A percentile compares a stretch with the other conserved stretches of the same genome.
phyloP scores from a whole-genome alignment of 495 filamentous ascomycete species.

The Xylaria acuta region DNA sequence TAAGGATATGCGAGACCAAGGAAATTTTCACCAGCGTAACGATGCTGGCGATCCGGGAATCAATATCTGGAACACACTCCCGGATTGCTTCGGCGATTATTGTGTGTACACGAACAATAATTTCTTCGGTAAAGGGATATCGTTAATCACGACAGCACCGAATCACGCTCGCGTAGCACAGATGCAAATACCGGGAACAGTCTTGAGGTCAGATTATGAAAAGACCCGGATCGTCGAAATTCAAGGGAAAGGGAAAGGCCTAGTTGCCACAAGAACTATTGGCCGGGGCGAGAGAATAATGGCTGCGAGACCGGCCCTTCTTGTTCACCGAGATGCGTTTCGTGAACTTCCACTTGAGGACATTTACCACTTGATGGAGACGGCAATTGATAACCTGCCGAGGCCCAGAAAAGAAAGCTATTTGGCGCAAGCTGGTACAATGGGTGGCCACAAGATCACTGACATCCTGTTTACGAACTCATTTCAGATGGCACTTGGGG shows the following conservation, averaged over 20 bases:
- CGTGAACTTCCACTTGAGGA: conserved; percentile 34
- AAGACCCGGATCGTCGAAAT: conserved; percentile 30
- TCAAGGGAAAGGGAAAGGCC: conserved; percentile 37
- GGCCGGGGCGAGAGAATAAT: conserved; percentile 39
- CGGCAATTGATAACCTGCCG: conserved; percentile 41
- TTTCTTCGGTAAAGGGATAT: conserved; percentile 38
- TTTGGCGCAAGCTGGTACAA: conserved; percentile 18
- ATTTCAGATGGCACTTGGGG: conserved; percentile 41
- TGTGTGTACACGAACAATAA: conserved; percentile 45
- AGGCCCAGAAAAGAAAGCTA: conserved; percentile 30
- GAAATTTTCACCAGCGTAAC: not conserved
- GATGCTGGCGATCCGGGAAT: not conserved
- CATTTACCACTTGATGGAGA: conserved; percentile 37
- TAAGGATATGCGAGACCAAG: not conserved
- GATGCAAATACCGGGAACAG: conserved; percentile 33
- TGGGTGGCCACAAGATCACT: conserved; percentile 34
- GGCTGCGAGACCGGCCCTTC: conserved; percentile 36
- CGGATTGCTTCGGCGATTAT: conserved; percentile 37
- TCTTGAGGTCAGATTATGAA: conserved; percentile 7
- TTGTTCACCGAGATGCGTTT: conserved; percentile 43
- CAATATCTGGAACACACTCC: not conserved
- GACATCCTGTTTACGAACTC: conserved; percentile 40
- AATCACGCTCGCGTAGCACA: conserved; percentile 39
- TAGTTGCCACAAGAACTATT: conserved; percentile 35
- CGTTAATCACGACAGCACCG: conserved; percentile 33